Evolutionary conservation across 2,329 filamentous ascomycete species (phyloP).

Genomic region (Coniella lustricola): DNA sequence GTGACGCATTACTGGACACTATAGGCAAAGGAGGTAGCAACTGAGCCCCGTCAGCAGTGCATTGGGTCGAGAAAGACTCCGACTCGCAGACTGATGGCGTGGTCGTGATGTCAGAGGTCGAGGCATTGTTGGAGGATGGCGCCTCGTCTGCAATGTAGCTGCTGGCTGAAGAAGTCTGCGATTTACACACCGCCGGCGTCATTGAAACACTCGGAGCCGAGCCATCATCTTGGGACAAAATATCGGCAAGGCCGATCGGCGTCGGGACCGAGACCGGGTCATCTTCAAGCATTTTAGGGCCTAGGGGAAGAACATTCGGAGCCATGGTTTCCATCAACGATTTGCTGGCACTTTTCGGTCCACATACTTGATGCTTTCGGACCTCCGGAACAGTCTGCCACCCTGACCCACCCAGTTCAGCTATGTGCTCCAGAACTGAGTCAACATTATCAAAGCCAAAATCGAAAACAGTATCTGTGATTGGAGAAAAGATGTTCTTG

Average conservation of each 20-base stretch:
- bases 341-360: background rate
- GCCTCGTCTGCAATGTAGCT: background rate
- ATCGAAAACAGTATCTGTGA: background rate
- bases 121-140: too few relatives aligned
- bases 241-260: background rate
- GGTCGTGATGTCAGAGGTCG: too few relatives aligned
- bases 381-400: background rate
- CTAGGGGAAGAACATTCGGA: background rate
- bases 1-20: background rate
- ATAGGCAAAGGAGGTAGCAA: slow-evolving; percentile 5
- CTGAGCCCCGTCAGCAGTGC: background rate
- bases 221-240: background rate
- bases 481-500: background rate
- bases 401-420: background rate
- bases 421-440: background rate
- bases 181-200: background rate
- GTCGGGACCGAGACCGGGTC: background rate
- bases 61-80: background rate
- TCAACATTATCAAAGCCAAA: background rate
- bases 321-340: background rate
- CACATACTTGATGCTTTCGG: background rate
- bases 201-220: background rate
- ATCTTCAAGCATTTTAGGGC: background rate
- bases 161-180: background rate
- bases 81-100: background rate